Evolutionary conservation across 306 rosid genomes (phyloP).

Genomic region (Begonia masoniana): DNA sequence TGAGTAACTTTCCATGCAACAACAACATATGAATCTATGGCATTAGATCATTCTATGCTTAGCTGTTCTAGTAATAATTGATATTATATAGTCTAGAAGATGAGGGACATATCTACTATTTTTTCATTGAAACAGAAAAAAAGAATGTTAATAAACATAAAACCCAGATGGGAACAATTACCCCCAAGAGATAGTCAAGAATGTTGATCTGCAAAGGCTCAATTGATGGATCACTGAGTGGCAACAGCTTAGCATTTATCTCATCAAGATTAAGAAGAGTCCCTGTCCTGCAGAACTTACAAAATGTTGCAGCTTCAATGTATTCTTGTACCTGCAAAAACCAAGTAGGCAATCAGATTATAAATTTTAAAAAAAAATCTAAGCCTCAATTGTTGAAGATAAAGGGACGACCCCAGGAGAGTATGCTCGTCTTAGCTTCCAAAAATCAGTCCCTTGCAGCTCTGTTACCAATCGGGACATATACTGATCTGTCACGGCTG

Average conservation of each 20-base stretch:
- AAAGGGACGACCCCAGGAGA: slow-evolving; percentile 68
- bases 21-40: neutral
- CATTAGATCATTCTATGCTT: too few species aligned
- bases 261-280: slow-evolving; percentile 78
- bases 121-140: slow-evolving; percentile 9
- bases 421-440: slow-evolving; percentile 97
- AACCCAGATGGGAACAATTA: slow-evolving; percentile 12
- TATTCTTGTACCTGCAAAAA: slow-evolving; percentile 82
- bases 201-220: slow-evolving; percentile 80
- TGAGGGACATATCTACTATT: neutral
- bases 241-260: slow-evolving; percentile 55
- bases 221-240: slow-evolving; percentile 57
- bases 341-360: slow-evolving; percentile 9
- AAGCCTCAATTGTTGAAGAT: slow-evolving; percentile 12
- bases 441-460: slow-evolving; percentile 83
- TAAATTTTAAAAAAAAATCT: neutral
- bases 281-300: slow-evolving; percentile 75
- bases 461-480: slow-evolving; percentile 56
- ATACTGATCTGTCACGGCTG: slow-evolving; percentile 45
- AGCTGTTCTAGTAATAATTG: too few species aligned
- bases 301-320: slow-evolving; percentile 89
- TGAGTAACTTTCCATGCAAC: slow-evolving; percentile 4
- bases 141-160: neutral
- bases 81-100: too few species aligned
- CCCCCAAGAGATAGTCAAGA: slow-evolving; percentile 94